Conservation (phyloP, 2,329 filamentous ascomycete species). For the Aspergillus ibericus region DNA sequence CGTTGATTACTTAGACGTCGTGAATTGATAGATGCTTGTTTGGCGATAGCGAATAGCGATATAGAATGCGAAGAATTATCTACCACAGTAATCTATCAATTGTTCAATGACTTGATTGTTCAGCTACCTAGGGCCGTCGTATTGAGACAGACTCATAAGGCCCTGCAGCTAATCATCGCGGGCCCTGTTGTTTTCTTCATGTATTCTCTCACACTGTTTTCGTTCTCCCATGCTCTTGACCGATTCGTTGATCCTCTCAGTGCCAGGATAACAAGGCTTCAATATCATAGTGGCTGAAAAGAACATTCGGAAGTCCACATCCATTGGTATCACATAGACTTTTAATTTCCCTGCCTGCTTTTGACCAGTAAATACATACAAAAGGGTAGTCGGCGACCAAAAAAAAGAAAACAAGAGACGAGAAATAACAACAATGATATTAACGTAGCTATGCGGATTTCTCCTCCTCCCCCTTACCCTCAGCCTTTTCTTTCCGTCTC, state of each 20-base stretch:
- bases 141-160: too few relatives aligned
- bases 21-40: neutral
- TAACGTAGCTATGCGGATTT: constrained; percentile 12
- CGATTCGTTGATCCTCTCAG: too few relatives aligned
- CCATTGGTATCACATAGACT: neutral
- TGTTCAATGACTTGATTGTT: too few relatives aligned
- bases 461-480: constrained; percentile 51
- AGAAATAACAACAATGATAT: neutral
- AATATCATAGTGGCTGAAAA: too few relatives aligned
- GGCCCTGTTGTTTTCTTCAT: too few relatives aligned
- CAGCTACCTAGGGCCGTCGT: too few relatives aligned
- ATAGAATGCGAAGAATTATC: neutral
- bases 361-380: constrained; percentile 1
- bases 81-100: too few relatives aligned
- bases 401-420: neutral
- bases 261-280: too few relatives aligned
- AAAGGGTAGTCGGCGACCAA: neutral
- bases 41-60: neutral
- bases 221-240: too few relatives aligned
- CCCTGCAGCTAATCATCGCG: too few relatives aligned
- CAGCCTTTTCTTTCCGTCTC: constrained; percentile 82
- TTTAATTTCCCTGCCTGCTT: neutral
- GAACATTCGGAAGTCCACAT: neutral
- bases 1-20: neutral
- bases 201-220: too few relatives aligned